A percentile compares a stretch with the other conserved stretches of the same genome.
Conservation (phyloP, 805 yeast species). For the Saturnispora serradocipensis region DNA sequence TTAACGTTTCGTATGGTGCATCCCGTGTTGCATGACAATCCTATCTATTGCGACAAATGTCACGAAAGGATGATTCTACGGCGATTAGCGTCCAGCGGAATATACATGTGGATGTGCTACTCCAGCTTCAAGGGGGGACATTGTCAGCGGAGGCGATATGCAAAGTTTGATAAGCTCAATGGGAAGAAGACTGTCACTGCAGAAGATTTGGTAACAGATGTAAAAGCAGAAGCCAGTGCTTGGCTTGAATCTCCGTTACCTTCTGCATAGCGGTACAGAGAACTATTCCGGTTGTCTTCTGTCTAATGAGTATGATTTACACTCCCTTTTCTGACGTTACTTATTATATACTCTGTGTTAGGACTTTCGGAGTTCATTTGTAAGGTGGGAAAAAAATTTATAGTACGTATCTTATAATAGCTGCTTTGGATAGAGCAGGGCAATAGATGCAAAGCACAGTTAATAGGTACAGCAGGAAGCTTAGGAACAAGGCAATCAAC, state of each 20-base stretch:
- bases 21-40: conserved; percentile 25
- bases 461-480: conserved; percentile 2
- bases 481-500: conserved; percentile 8
- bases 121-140: conserved; percentile 33
- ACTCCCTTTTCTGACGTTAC: neutral
- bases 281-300: neutral
- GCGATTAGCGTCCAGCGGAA: conserved; percentile 43
- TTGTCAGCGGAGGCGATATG: conserved; percentile 44
- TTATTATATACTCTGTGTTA: neutral
- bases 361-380: neutral
- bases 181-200: neutral
- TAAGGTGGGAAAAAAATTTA: neutral
- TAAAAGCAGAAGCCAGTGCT: neutral
- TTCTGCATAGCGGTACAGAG: neutral
- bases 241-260: neutral
- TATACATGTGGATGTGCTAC: conserved; percentile 62
- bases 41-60: conserved; percentile 38
- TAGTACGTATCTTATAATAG: neutral
- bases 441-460: conserved; percentile 1
- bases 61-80: conserved; percentile 42
- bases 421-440: neutral
- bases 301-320: too few relatives aligned
- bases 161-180: conserved; percentile 33
- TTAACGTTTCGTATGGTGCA: conserved; percentile 56
- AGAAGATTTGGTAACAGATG: neutral